Base-by-base conservation (phyloP, 2,329 filamentous ascomycete genomes). In the Bipolaris bicolor region DNA sequence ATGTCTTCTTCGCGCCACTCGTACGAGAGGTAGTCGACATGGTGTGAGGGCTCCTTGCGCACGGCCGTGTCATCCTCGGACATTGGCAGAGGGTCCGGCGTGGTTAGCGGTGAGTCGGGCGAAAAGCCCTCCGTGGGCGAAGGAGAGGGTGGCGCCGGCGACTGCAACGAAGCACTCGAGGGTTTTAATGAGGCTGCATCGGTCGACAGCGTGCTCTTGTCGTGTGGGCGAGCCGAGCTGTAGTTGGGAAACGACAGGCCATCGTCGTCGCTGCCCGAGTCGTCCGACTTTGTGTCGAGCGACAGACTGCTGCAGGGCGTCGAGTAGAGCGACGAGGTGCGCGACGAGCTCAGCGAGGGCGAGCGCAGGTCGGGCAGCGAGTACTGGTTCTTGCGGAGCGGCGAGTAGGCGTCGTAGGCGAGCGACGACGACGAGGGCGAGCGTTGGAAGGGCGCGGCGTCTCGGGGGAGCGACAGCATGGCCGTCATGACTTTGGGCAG, bases 1-100 rank as follows among this genome's bases (percentile, higher is more conserved):
- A 98, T 96, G 77, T 99, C 94, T 76, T 98, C 93, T 77, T 97
- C 92, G 62, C 86, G 87, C 91, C 94, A 97, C 60, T 94, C 87
- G 72, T 98, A 91, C 16, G 93, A 96, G 45, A 97, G 84, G 73
- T 97, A 97, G 78, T 97, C 93, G n/a, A 97, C 93, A 77, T 97
- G 92, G 63, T 92, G 84, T 44, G 92, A 92, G 1, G 92, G 92
- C 69, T 90, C 86, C 33, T 82, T 83, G 61, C 87, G 85, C 36
- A 96, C 82, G 10, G 89, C 89, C 9, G 88, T 90, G 75, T 97
- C 92, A 67, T 97, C 92, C 64, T 90, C 89, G 7, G 90, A 89
- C 31, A 87, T 62, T 45, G 60, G 68, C 7, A 71, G 57, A 7
- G 84, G 85, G 57, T 85, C 85, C 5, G 88, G 85, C 36, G 83